phyloP scores from a whole-genome alignment of 2,329 filamentous ascomycete genomes.

The Fusarium sp. region DNA sequence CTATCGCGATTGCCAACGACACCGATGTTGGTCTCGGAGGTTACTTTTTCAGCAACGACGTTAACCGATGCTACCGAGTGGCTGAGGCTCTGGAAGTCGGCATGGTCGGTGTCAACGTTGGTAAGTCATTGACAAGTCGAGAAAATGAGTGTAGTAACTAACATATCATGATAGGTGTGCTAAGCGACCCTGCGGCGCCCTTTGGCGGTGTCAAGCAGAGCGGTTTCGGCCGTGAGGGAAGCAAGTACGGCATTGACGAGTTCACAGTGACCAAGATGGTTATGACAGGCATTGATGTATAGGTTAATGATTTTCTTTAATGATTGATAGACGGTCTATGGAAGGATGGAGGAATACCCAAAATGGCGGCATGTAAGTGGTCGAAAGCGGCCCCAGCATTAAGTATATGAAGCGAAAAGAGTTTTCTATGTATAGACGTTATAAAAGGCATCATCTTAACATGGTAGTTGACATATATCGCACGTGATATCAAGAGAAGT shows the following conservation, averaged over 20 bases:
- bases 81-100: constrained; percentile 62
- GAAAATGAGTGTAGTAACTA: constrained; percentile 8
- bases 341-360: constrained; percentile 38
- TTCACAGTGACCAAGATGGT: constrained; percentile 75
- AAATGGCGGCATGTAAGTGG: constrained; percentile 9
- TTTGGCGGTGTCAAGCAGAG: constrained; percentile 85
- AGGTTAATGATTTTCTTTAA: constrained; percentile 4
- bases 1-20: constrained; percentile 73
- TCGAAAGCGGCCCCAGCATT: neutral
- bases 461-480: neutral
- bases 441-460: neutral
- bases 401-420: constrained; percentile 4
- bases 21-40: constrained; percentile 78
- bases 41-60: constrained; percentile 72
- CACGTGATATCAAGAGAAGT: neutral
- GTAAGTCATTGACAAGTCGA: constrained; percentile 23
- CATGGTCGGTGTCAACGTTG: constrained; percentile 51
- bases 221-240: constrained; percentile 81
- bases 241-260: constrained; percentile 78
- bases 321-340: constrained; percentile 8
- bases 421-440: neutral
- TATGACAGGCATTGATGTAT: constrained; percentile 46
- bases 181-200: constrained; percentile 64
- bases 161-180: constrained; percentile 48
- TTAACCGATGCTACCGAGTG: constrained; percentile 55